Evolutionary conservation across 2,329 filamentous ascomycete species (phyloP), one percentile per base, ranked within the genome.

Genomic region (Colletotrichum aenigma): DNA sequence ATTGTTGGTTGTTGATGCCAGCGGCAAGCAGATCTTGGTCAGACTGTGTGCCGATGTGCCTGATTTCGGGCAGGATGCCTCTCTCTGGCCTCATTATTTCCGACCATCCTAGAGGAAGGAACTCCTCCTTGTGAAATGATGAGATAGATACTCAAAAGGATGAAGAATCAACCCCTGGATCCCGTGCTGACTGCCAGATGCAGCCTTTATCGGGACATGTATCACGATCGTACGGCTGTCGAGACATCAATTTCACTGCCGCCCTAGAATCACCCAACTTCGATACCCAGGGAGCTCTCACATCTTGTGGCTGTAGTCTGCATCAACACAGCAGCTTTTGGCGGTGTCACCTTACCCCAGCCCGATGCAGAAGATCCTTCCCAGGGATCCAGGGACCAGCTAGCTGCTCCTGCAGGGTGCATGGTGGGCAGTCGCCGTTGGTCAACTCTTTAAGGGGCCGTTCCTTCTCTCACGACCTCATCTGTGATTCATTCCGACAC

Each of bases 171-270:
- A 48, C 21, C 28, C 28, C 32, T 30, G 6, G 16, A 61, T 34
- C 28, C 58, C 30, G 30, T 24, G 38, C n/a, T 58, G 21, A 10
- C 6, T 18, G n/a, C 13, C 36, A 38, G 6, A 64, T 34, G 32
- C 61, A 62, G n/a, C 24, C 43, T 61, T n/a, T 34, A 58, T 38
- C 30, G 26, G 55, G 43, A 48, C 38, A 62, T 73, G 32, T 55
- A 55, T 73, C 60, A 32, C 34, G 32, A 48, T 43, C 48, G 34
- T 65, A 56, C 74, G 61, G 58, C n/a, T 58, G 21, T 56, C 66
- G 64, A 75, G 74, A 75, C 74, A 75, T 16, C 65, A 73, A 75
- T 75, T 55, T 75, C 43, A 21, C 16, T n/a, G 48, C 18, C 70
- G 74, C 74, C 74, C 74, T 69, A 13, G 70, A 52, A 32, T 74